Evolutionary conservation across 2,329 filamentous ascomycete genomes (phyloP), one percentile per base, ranked within the genome.

Genomic region (Pseudofabraea citricarpa): DNA sequence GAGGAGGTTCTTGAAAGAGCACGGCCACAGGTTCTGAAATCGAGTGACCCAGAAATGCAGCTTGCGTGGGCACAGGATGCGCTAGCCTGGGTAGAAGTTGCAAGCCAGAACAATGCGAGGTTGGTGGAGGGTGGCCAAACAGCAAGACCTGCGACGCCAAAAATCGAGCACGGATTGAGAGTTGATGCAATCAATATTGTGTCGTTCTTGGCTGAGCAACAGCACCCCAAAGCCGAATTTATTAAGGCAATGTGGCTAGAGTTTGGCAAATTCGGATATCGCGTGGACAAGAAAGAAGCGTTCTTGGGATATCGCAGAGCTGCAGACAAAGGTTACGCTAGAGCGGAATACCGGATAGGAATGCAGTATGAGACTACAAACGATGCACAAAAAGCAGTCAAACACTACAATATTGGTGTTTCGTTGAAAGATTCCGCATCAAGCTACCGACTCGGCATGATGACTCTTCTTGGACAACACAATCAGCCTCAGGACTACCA

Each of bases 321-420:
- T n/a, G 85, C 89, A 22, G 85, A 90, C 56, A 83, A 87, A 56
- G 89, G 89, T 45, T 95, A 90, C 67, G 81, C 85, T 18, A 77
- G 93, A 55, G 90, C 93, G 16, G 89, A 97, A 64, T 98, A 98
- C 65, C 82, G 93, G 36, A 95, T 98, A 69, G 93, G 93, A 50
- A 98, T 97, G 91, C 85, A 96, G 45, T 97, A 90, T 62, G 93
- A 98, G 67, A 90, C 87, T 63, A 91, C 90, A 4, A 95, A 95
- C 60, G 91, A 98, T 59, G 84, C 90, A 47, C 77, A 83, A 50
- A 96, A 95, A 64, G 93, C 93, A 5, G 82, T 96, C 59, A 83
- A 85, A 58, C 90, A 97, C 64, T 98, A 97, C 66, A 81, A 89
- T 52, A 77, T 79, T 37, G 93, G 93, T 39, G 82, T 93, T 39